A percentile compares a stretch with the other conserved stretches of the same genome.
phyloP scores from a whole-genome alignment of 306 rosid species.

The Cajanus cajan region DNA sequence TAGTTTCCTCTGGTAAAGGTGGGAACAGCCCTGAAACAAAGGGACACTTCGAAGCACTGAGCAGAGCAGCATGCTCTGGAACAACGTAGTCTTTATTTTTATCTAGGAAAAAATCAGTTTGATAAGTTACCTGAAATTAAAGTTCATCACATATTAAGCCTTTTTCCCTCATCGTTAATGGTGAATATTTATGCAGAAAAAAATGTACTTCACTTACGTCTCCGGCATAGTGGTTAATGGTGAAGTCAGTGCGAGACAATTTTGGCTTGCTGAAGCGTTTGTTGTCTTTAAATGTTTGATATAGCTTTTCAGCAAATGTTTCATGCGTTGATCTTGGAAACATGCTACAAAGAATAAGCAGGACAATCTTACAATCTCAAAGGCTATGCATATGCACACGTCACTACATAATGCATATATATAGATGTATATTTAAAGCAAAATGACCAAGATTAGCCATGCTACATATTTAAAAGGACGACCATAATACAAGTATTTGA shows the following conservation, averaged over 20 bases:
- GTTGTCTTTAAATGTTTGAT: conserved; percentile 82
- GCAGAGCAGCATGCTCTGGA: conserved; percentile 87
- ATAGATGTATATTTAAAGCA: background rate
- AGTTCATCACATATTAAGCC: conserved; percentile 2
- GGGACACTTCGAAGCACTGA: conserved; percentile 73
- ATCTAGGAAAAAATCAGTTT: conserved; percentile 88
- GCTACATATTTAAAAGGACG: background rate
- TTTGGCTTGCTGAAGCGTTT: conserved; percentile 98
- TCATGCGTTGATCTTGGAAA: conserved; percentile 96
- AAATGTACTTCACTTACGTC: conserved; percentile 64
- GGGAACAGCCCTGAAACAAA: conserved; percentile 89
- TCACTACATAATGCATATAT: background rate
- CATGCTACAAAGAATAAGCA: conserved; percentile 73
- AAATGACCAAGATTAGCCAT: background rate
- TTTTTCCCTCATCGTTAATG: background rate
- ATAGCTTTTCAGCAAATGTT: conserved; percentile 86
- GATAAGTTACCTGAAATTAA: conserved; percentile 87
- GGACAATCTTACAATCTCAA: conserved; percentile 39
- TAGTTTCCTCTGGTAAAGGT: conserved; percentile 77
- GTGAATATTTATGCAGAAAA: background rate
- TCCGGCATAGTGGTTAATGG: conserved; percentile 90
- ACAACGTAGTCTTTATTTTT: conserved; percentile 97
- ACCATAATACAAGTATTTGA: conserved; percentile 1
- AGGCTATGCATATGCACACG: conserved; percentile 1
- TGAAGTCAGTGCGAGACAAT: conserved; percentile 81